Evolutionary conservation across 495 filamentous ascomycete genomes (phyloP), one percentile per base, ranked within the genome.

Genomic region (Elaphomyces granulatus): DNA sequence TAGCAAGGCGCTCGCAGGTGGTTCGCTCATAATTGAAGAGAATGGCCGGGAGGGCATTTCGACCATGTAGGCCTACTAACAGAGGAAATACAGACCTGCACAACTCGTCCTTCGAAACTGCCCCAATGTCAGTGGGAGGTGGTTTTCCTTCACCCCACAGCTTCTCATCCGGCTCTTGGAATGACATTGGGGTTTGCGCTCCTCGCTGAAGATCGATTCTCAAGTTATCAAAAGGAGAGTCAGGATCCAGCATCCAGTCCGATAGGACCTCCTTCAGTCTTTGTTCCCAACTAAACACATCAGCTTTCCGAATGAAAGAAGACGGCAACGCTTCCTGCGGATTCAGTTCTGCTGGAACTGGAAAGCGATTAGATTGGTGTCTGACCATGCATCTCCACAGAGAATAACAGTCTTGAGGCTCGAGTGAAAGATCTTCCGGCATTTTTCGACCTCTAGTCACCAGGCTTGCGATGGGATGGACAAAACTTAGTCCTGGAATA

Each of bases 11-110:
- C 54, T 86, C 80, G 43, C 82, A 87, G 15, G 54, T 49, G 1
- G 41, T 44, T 26, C 82, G 70, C 42, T 85, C 78, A 50, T 79
- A 87, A 41, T 82, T 83, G 64, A 88, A 87, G 3, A 87, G 45
- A 12, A 88, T 70, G 0, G 78, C 81, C 0, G 83, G 83, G 3
- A 88, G 63, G 2, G 78, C 80, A 40, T 71, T 66, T 41, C 71
- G 66, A 2, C 64, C 55, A 37, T 84, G 71, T 1, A 88, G 67
- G 10, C 12, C 23, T 12, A 28, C 23, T 12, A 28, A 28, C 6
- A 28, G 23, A 28, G 23, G 23, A 28, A 28, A 28, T 28, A 28
- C 23, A 12, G 23, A 28, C 12, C 12, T 12, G 23, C 23, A 28
- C 23, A 28, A 12, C 23, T 28, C 23, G 6, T 28, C 6, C 12